Evolutionary conservation across 23 red algal genomes (phyloP).

Genomic region (Agarophyton chilense): DNA sequence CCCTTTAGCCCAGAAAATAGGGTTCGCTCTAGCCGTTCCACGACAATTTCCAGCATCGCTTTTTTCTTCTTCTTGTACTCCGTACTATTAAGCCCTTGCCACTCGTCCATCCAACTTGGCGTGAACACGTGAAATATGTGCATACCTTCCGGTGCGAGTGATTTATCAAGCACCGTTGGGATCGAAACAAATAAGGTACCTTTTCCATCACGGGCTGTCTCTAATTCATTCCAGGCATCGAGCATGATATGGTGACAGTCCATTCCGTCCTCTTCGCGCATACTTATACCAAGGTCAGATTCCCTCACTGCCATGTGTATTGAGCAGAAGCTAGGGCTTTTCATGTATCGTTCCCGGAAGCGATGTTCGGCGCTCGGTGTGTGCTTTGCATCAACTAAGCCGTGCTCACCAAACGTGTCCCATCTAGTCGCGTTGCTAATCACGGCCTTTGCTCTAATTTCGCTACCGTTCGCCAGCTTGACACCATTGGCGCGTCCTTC

Average conservation of each 20-base stretch:
- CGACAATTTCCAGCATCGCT: constrained; percentile 23
- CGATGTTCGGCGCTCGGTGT: constrained; percentile 63
- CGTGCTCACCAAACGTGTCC: constrained; percentile 81
- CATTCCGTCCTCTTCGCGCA: constrained; percentile 36
- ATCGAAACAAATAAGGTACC: constrained; percentile 95
- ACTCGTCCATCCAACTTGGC: constrained; percentile 88
- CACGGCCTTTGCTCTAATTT: constrained; percentile 38
- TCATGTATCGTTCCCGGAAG: constrained; percentile 79
- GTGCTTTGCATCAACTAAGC: constrained; percentile 41
- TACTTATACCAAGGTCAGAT: constrained; percentile 13
- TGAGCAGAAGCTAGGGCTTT: constrained; percentile 85
- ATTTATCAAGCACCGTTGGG: constrained; percentile 94
- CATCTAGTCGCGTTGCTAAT: constrained; percentile 92
- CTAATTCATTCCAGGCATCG: constrained; percentile 82
- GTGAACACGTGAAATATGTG: constrained; percentile 99
- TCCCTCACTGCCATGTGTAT: constrained; percentile 81
- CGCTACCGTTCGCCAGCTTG: constrained; percentile 58
- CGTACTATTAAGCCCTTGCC: constrained; percentile 41
- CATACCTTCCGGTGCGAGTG: constrained; percentile 79
- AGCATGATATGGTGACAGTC: constrained; percentile 97
- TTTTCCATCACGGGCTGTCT: constrained; percentile 64
- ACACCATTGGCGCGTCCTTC: constrained; percentile 67
- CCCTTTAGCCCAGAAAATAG: constrained; percentile 64
- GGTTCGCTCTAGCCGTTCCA: constrained; percentile 55
- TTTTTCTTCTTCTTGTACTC: constrained; percentile 84